These are phyloP conservation scores for Hericium alpestre DNA, from an alignment of 768 basidiomycete genomes.

Conservation along the genomic window DNA sequence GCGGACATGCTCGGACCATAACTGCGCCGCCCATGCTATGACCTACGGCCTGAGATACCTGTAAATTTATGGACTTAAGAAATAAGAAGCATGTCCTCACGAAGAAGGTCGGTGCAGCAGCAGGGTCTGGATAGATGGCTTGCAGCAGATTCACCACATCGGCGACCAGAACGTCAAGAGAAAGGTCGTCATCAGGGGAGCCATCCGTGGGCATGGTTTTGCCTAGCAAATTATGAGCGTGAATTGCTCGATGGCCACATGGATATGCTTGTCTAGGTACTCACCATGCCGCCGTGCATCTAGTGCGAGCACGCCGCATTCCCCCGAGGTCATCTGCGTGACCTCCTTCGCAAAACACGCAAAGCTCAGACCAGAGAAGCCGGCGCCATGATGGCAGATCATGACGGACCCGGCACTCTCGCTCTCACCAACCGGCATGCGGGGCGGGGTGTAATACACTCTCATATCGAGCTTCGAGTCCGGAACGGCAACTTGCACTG, in stretches of 20 bases:
- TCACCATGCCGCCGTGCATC: conserved; percentile 86
- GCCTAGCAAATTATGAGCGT: conserved; percentile 29
- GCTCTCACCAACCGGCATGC: conserved; percentile 16
- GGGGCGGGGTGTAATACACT: conserved; percentile 76
- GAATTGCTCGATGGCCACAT: too few species aligned
- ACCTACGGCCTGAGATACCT: conserved; percentile 56
- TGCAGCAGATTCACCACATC: conserved; percentile 68
- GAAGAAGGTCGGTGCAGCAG: conserved; percentile 58
- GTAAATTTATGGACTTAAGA: neutral
- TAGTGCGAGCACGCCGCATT: conserved; percentile 70
- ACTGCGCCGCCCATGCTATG: conserved; percentile 98
- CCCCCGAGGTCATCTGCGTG: conserved; percentile 43
- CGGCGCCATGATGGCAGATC: conserved; percentile 92
- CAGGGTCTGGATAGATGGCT: conserved; percentile 57
- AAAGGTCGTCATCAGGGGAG: conserved; percentile 45
- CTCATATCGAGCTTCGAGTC: conserved; percentile 55
- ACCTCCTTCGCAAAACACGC: conserved; percentile 86
- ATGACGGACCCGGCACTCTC: conserved; percentile 53
- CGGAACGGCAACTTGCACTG: conserved; percentile 64
- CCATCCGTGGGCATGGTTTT: conserved; percentile 43
- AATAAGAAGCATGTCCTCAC: conserved; percentile 32
- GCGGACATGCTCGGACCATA: conserved; percentile 57
- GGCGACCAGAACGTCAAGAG: conserved; percentile 56
- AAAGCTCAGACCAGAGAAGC: conserved; percentile 83
- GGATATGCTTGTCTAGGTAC: conserved; percentile 11